A percentile compares a stretch with the other conserved stretches of the same genome.
Evolutionary conservation across 106 monocot species (phyloP).

Genomic region (Apostasia shenzhenica): DNA sequence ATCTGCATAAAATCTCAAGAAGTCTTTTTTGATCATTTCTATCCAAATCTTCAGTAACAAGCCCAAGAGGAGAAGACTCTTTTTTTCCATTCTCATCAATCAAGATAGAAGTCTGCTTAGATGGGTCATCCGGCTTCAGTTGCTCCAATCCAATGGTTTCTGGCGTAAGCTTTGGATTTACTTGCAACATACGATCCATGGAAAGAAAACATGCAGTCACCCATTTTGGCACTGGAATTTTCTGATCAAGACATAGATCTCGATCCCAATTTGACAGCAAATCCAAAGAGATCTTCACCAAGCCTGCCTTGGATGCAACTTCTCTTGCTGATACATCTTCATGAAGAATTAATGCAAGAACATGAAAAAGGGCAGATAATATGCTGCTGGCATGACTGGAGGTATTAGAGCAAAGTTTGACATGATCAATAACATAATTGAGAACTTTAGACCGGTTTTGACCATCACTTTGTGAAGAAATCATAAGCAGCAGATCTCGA

Average conservation of each 20-base stretch:
- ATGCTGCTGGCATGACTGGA: conserved; percentile 30
- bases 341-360: conserved; percentile 89
- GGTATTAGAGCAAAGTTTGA: conserved; percentile 35
- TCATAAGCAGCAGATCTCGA: conserved; percentile 76
- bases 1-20: conserved; percentile 80
- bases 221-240: conserved; percentile 75
- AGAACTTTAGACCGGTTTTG: conserved; percentile 61
- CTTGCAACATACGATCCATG: conserved; percentile 79
- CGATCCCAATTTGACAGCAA: conserved; percentile 70
- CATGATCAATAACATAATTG: conserved; percentile 53
- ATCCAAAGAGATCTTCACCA: conserved; percentile 65
- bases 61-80: conserved; percentile 24
- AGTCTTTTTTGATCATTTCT: conserved; percentile 66
- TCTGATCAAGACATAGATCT: conserved; percentile 28
- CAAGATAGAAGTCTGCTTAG: conserved; percentile 35
- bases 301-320: conserved; percentile 56
- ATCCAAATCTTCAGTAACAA: conserved; percentile 33
- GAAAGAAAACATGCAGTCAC: conserved; percentile 92
- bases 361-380: conserved; percentile 81
- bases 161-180: conserved; percentile 57
- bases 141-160: conserved; percentile 48
- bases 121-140: conserved; percentile 39
- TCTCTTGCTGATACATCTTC: conserved; percentile 75
- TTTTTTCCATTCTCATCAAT: conserved; percentile 42
- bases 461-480: conserved; percentile 80